Evolutionary conservation across 1,284 basidiomycete species (phyloP).

Genomic region (Papiliotrema fonsecae): DNA sequence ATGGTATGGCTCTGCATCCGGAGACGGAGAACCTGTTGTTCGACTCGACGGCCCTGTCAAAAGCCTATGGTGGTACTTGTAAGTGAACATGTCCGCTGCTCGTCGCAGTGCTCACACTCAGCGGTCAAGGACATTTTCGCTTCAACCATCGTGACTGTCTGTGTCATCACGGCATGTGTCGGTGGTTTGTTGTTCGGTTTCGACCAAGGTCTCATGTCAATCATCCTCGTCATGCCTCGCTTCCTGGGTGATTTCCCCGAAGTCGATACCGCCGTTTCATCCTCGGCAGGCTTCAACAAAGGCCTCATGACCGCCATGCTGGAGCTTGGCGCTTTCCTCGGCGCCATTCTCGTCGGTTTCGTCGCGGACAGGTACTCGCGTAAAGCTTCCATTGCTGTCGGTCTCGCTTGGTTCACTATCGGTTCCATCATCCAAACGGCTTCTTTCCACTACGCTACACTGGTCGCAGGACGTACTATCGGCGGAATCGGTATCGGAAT

Average conservation of each 20-base stretch:
- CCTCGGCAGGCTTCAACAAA: conserved; percentile 21
- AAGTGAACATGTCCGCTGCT: background rate
- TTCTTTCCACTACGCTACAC: conserved; percentile 13
- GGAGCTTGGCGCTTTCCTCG: conserved; percentile 37
- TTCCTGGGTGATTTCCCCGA: conserved; percentile 32
- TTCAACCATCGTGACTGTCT: conserved; percentile 12
- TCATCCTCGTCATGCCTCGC: conserved; percentile 30
- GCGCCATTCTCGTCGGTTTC: conserved; percentile 26
- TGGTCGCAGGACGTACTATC: conserved; percentile 31
- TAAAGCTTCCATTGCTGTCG: conserved; percentile 22
- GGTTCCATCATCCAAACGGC: conserved; percentile 33
- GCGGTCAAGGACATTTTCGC: conserved; percentile 14
- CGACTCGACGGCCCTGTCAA: background rate
- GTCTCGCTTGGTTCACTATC: conserved; percentile 26
- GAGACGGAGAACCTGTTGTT: background rate
- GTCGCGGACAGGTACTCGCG: conserved; percentile 30
- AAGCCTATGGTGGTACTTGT: background rate
- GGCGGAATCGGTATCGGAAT: conserved; percentile 31
- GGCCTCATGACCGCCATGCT: conserved; percentile 34
- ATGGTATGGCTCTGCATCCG: background rate
- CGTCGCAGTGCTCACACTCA: background rate
- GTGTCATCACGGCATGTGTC: conserved; percentile 13
- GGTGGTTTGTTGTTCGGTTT: conserved; percentile 15
- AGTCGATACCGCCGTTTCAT: conserved; percentile 15
- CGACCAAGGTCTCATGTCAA: conserved; percentile 34